These are phyloP conservation scores for Debaryomycetaceae sp. DNA, from an alignment of 1,139 yeast genomes.

Conservation along the genomic window DNA sequence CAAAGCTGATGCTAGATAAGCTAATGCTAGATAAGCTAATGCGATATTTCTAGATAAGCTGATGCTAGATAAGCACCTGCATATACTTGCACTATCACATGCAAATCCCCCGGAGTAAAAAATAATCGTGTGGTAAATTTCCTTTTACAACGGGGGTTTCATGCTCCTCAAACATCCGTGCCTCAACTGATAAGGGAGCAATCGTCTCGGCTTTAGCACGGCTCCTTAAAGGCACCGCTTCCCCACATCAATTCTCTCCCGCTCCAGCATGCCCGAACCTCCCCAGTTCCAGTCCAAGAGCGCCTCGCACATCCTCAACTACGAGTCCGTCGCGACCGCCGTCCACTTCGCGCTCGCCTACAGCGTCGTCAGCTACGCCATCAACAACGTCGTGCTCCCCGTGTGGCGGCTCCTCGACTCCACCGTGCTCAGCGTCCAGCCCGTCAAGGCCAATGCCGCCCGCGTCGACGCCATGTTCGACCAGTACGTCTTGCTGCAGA, in stretches of 20 bases:
- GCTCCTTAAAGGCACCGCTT: too few species aligned
- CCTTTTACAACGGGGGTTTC: too few species aligned
- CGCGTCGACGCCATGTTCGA: slow-evolving; percentile 20
- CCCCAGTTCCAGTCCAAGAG: slow-evolving; percentile 21
- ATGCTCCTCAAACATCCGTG: too few species aligned
- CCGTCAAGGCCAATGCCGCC: slow-evolving; percentile 14
- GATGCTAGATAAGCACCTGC: too few species aligned
- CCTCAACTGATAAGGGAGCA: too few species aligned
- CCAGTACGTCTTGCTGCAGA: slow-evolving; percentile 11
- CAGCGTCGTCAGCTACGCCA: slow-evolving; percentile 13
- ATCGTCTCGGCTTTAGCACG: too few species aligned
- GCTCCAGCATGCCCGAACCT: slow-evolving; percentile 2
- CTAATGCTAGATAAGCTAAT: too few species aligned
- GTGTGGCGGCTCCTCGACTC: slow-evolving; percentile 10
- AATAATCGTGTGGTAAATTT: background rate
- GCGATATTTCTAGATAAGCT: too few species aligned
- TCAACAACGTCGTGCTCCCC: slow-evolving; percentile 11
- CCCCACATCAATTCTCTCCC: background rate
- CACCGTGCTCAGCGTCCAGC: slow-evolving; percentile 14
- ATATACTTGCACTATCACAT: too few species aligned
- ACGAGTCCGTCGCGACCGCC: slow-evolving; percentile 17
- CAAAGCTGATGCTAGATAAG: too few species aligned
- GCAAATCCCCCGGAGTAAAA: background rate
- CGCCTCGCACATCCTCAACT: slow-evolving; percentile 23
- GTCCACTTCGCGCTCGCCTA: slow-evolving; percentile 17